These are phyloP conservation scores for Fistulinella cinereoalba DNA, from an alignment of 1,284 basidiomycete species.

Conservation along the genomic window DNA sequence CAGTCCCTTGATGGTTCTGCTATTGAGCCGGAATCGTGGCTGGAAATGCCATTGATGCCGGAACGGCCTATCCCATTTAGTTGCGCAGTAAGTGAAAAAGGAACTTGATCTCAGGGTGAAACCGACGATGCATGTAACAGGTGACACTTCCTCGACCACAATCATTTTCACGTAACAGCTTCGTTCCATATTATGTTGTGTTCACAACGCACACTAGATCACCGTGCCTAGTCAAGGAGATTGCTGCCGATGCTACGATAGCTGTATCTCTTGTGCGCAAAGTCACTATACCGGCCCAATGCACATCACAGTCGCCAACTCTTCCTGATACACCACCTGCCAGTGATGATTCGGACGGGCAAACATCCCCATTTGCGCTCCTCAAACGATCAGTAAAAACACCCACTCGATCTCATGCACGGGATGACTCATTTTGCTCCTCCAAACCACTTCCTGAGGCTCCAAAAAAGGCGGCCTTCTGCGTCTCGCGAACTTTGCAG, in stretches of 20 bases:
- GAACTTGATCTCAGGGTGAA: background rate
- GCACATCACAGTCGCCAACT: slow-evolving; percentile 36
- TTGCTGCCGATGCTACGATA: slow-evolving; percentile 66
- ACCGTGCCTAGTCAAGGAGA: slow-evolving; percentile 52
- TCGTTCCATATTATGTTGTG: slow-evolving; percentile 66
- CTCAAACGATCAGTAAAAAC: slow-evolving; percentile 46
- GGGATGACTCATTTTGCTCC: slow-evolving; percentile 14
- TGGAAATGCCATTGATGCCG: slow-evolving; percentile 62
- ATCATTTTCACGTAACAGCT: slow-evolving; percentile 54
- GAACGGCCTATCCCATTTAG: slow-evolving; percentile 61
- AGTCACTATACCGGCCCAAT: slow-evolving; percentile 45
- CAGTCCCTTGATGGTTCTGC: slow-evolving; percentile 51
- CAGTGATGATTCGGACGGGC: slow-evolving; percentile 47
- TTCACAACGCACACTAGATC: slow-evolving; percentile 62
- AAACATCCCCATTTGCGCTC: slow-evolving; percentile 24
- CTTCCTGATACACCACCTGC: slow-evolving; percentile 48
- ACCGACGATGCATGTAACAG: slow-evolving; percentile 34
- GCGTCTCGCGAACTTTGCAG: slow-evolving; percentile 49
- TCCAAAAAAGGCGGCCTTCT: slow-evolving; percentile 43
- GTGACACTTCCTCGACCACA: slow-evolving; percentile 59
- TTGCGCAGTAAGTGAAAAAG: slow-evolving; percentile 49
- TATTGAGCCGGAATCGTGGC: slow-evolving; percentile 51
- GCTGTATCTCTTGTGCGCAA: slow-evolving; percentile 59
- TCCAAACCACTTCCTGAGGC: slow-evolving; percentile 49
- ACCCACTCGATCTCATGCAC: slow-evolving; percentile 25